Evolutionary conservation across 2,329 filamentous ascomycete species (phyloP).

Genomic region (Fusarium sp.): DNA sequence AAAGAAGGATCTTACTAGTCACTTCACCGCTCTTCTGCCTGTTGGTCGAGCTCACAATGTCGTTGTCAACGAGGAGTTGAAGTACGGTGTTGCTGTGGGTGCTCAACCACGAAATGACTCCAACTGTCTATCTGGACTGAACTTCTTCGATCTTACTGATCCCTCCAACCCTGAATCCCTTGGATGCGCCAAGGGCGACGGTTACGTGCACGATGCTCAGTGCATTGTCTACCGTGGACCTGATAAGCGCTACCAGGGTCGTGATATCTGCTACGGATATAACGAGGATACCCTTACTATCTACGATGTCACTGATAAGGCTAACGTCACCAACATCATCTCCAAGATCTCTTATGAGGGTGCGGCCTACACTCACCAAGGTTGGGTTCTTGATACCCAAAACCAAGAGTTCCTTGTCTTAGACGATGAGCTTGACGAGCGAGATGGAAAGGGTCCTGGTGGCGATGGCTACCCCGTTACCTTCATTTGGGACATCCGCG

Average conservation of each 20-base stretch:
- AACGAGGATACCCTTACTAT: constrained; percentile 65
- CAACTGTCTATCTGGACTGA: constrained; percentile 62
- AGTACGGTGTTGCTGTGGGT: constrained; percentile 59
- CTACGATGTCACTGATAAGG: constrained; percentile 64
- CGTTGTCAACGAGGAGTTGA: constrained; percentile 59
- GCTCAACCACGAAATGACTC: constrained; percentile 52
- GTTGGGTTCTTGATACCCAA: constrained; percentile 61
- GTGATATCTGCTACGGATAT: constrained; percentile 67
- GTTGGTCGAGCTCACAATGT: constrained; percentile 63
- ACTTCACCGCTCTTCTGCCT: constrained; percentile 48
- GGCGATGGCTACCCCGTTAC: constrained; percentile 59
- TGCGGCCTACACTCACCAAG: constrained; percentile 69
- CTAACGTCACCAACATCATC: constrained; percentile 55
- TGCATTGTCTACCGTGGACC: constrained; percentile 66
- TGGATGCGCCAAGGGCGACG: constrained; percentile 65
- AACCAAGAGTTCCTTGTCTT: constrained; percentile 60
- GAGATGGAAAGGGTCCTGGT: constrained; percentile 52
- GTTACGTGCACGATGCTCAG: constrained; percentile 71
- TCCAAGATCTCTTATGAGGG: constrained; percentile 66
- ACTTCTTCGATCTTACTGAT: constrained; percentile 68
- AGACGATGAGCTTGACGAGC: constrained; percentile 66
- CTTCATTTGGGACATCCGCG: constrained; percentile 62
- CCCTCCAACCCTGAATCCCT: constrained; percentile 63
- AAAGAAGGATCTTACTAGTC: constrained; percentile 50
- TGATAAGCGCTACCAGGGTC: constrained; percentile 58